A percentile compares a stretch with the other conserved stretches of the same genome.
Evolutionary conservation across 1,139 yeast genomes (phyloP).

Genomic region (Yamadazyma epiphylla): DNA sequence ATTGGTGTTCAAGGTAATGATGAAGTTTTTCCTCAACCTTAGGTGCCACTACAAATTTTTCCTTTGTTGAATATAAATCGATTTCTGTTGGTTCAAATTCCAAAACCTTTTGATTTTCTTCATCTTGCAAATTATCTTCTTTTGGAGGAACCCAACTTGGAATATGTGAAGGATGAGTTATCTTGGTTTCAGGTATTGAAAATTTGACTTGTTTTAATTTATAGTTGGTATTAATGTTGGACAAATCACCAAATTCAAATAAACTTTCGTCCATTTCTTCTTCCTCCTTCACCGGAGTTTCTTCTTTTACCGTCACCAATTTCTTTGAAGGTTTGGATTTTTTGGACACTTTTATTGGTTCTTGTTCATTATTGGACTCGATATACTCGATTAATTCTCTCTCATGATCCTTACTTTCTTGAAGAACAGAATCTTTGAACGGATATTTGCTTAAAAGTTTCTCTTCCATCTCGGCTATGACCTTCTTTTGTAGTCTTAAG

Average conservation of each 20-base stretch:
- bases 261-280: slow-evolving; percentile 11
- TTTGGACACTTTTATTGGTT: slow-evolving; percentile 6
- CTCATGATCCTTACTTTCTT: slow-evolving; percentile 23
- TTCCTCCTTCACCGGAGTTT: slow-evolving; percentile 6
- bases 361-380: slow-evolving; percentile 3
- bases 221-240: slow-evolving; percentile 18
- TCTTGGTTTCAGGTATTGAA: slow-evolving; percentile 53
- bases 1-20: slow-evolving; percentile 50
- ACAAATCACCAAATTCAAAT: slow-evolving; percentile 8
- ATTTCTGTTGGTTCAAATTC: slow-evolving; percentile 29
- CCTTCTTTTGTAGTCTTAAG: slow-evolving; percentile 41
- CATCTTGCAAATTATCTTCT: slow-evolving; percentile 34
- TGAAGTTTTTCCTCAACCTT: slow-evolving; percentile 40
- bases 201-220: slow-evolving; percentile 43
- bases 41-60: slow-evolving; percentile 20
- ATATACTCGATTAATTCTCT: slow-evolving; percentile 10
- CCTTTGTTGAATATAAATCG: slow-evolving; percentile 17
- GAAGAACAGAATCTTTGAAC: slow-evolving; percentile 28
- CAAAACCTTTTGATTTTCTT: slow-evolving; percentile 35
- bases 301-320: slow-evolving; percentile 9
- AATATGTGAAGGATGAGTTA: slow-evolving; percentile 79
- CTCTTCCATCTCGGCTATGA: slow-evolving; percentile 36
- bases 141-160: slow-evolving; percentile 55
- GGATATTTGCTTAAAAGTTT: slow-evolving; percentile 33
- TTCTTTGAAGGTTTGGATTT: slow-evolving; percentile 6